Evolutionary conservation across 306 rosid genomes (phyloP).

Genomic region (Casuarina equisetifolia): DNA sequence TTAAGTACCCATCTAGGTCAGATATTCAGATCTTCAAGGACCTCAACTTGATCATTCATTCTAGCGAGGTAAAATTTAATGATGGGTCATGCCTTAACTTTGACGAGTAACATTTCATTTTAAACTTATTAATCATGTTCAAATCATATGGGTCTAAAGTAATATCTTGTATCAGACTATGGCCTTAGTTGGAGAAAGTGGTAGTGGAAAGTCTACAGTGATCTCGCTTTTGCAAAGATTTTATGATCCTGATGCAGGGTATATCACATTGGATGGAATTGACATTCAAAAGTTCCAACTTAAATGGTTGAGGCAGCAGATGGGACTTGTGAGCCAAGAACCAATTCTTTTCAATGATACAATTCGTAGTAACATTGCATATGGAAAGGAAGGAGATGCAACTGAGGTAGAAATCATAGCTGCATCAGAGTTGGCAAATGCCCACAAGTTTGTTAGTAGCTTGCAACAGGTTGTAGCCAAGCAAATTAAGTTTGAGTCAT

Average conservation of each 20-base stretch:
- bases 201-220: constrained; percentile 64
- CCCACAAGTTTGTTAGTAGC: constrained; percentile 57
- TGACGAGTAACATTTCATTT: neutral
- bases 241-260: constrained; percentile 10
- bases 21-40: constrained; percentile 16
- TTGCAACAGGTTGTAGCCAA: constrained; percentile 41
- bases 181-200: constrained; percentile 67
- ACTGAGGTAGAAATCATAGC: too few relatives aligned
- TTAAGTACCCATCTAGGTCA: constrained; percentile 37
- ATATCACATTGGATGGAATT: constrained; percentile 50
- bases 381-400: too few relatives aligned
- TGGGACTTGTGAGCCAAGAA: constrained; percentile 68
- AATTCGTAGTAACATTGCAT: constrained; percentile 25
- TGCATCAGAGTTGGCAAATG: constrained; percentile 30
- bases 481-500: neutral
- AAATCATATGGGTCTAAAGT: neutral
- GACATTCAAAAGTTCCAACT: constrained; percentile 44
- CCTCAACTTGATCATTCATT: constrained; percentile 34
- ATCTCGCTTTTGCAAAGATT: constrained; percentile 55
- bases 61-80: constrained; percentile 38
- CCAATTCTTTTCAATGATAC: constrained; percentile 55
- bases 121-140: too few relatives aligned
- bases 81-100: neutral
- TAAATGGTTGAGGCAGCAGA: constrained; percentile 22
- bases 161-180: constrained; percentile 40